Percentiles rank a stretch among this genome's conserved stretches.
These are phyloP conservation scores for Pestalotiopsis sp. DNA, from an alignment of 2,329 filamentous ascomycete genomes.

Conservation along the genomic window DNA sequence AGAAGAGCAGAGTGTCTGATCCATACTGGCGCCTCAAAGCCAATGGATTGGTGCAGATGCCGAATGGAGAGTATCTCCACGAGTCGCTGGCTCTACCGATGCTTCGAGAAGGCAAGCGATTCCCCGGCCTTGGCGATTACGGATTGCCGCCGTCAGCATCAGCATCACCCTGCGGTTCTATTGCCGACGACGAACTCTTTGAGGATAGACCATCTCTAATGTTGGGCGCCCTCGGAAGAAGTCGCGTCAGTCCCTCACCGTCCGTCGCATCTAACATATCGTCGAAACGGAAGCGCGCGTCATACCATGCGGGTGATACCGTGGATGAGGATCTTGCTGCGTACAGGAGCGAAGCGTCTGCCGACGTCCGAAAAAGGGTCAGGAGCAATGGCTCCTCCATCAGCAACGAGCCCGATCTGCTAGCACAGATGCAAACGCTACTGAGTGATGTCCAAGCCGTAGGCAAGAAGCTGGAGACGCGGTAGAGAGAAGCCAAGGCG, in stretches of 20 bases:
- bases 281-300: slow-evolving; percentile 28
- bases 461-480: slow-evolving; percentile 6
- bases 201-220: slow-evolving; percentile 13
- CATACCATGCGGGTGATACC: slow-evolving; percentile 5
- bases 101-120: slow-evolving; percentile 42
- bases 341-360: slow-evolving; percentile 23
- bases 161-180: slow-evolving; percentile 23
- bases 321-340: slow-evolving; percentile 25
- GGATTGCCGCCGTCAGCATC: slow-evolving; percentile 30
- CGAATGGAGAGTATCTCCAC: slow-evolving; percentile 55
- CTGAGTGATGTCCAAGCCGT: slow-evolving; percentile 23
- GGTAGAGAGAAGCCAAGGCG: not conserved
- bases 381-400: slow-evolving; percentile 20
- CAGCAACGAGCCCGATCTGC: slow-evolving; percentile 24
- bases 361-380: slow-evolving; percentile 24
- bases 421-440: slow-evolving; percentile 28
- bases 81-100: slow-evolving; percentile 52
- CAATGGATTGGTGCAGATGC: slow-evolving; percentile 49
- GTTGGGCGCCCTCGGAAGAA: slow-evolving; percentile 5
- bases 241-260: slow-evolving; percentile 22
- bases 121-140: slow-evolving; percentile 39
- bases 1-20: slow-evolving; percentile 28
- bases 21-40: slow-evolving; percentile 40
- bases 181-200: slow-evolving; percentile 9
- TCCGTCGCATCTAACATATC: slow-evolving; percentile 18